Conservation (phyloP, 176 grass and related monocot species). For the Guadua angustifolia region DNA sequence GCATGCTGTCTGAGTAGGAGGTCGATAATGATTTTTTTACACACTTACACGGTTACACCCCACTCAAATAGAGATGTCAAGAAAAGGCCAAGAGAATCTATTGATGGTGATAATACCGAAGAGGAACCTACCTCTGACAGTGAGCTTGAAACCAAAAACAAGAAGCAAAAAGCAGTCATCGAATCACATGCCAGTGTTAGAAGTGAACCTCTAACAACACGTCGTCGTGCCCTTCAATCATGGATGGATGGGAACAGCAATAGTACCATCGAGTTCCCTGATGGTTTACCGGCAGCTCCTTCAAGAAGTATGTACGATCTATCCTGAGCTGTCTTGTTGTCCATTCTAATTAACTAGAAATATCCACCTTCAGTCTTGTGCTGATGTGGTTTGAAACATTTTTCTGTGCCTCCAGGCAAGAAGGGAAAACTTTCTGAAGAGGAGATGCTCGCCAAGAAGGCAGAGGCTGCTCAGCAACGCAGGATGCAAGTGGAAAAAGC, state of each 20-base stretch:
- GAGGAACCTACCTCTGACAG: conserved; percentile 61
- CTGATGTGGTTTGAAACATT: conserved; percentile 24
- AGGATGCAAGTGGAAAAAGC: conserved; percentile 79
- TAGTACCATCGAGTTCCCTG: conserved; percentile 64
- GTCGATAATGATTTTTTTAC: conserved; percentile 56
- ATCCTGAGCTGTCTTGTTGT: neutral
- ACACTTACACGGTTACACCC: too few species aligned
- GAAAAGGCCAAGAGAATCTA: conserved; percentile 54
- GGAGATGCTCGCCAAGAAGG: conserved; percentile 73
- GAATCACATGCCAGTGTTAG: conserved; percentile 47
- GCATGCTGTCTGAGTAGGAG: conserved; percentile 32
- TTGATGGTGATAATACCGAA: conserved; percentile 59
- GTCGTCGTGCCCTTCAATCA: conserved; percentile 76
- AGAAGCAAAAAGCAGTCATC: conserved; percentile 42
- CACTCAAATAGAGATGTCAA: conserved; percentile 50
- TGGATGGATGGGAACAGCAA: conserved; percentile 63
- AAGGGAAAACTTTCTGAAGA: conserved; percentile 75
- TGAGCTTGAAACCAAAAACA: conserved; percentile 46
- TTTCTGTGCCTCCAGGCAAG: conserved; percentile 52
- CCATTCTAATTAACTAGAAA: conserved; percentile 1
- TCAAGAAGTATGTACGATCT: conserved; percentile 60
- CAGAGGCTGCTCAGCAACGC: conserved; percentile 72
- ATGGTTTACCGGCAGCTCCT: conserved; percentile 61
- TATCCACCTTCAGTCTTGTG: neutral
- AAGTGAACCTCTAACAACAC: conserved; percentile 70